Conservation (phyloP, 2,329 filamentous ascomycete species). For the Fusarium armeniacum region DNA sequence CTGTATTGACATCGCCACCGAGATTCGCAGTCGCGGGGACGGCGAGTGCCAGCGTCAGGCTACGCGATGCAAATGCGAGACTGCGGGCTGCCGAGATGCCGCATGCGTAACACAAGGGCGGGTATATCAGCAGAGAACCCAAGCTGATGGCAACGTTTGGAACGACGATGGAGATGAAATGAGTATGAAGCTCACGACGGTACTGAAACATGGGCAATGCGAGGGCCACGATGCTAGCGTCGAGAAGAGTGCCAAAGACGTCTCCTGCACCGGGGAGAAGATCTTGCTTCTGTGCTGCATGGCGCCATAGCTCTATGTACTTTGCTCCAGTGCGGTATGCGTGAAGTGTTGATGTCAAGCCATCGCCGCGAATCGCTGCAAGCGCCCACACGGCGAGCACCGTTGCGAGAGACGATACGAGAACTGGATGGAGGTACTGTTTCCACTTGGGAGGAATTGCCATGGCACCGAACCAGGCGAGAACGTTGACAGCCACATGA, state of each 20-base stretch:
- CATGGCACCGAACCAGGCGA: constrained; percentile 66
- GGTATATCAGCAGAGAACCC: constrained; percentile 70
- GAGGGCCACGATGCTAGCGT: constrained; percentile 70
- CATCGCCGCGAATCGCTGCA: constrained; percentile 60
- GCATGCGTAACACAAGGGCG: constrained; percentile 65
- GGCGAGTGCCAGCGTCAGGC: constrained; percentile 72
- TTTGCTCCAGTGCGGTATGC: constrained; percentile 66
- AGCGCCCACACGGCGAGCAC: constrained; percentile 68
- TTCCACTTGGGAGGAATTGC: constrained; percentile 64
- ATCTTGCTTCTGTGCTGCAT: constrained; percentile 41
- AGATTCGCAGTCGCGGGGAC: constrained; percentile 69
- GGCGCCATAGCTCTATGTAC: constrained; percentile 67
- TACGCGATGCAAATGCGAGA: constrained; percentile 69
- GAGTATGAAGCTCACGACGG: constrained; percentile 66
- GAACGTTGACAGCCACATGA: constrained; percentile 62
- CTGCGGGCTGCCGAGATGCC: constrained; percentile 67
- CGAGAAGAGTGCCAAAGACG: constrained; percentile 66
- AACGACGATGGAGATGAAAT: constrained; percentile 67
- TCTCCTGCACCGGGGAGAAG: constrained; percentile 68
- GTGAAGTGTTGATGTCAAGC: constrained; percentile 58
- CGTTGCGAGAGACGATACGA: constrained; percentile 67
- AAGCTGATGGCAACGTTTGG: constrained; percentile 67
- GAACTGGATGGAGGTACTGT: constrained; percentile 69
- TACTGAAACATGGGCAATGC: constrained; percentile 74
- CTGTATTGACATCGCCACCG: constrained; percentile 68